phyloP scores from a whole-genome alignment of 2,329 filamentous ascomycete species.

The Colletotrichum lindemuthianum region DNA sequence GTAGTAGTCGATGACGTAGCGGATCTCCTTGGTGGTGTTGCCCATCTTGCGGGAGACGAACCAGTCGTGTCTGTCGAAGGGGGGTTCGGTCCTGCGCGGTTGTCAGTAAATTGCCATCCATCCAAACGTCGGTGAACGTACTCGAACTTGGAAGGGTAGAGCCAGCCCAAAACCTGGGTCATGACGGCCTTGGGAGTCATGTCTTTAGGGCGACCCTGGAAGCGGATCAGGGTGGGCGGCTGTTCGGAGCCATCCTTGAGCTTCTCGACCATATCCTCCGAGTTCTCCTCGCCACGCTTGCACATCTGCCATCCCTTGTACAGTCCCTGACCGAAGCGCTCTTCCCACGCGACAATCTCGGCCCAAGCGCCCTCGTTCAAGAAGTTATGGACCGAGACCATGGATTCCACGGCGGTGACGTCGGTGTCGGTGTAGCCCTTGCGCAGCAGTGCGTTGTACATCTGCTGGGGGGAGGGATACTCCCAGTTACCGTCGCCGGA shows the following conservation, averaged over 20 bases:
- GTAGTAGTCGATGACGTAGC: slow-evolving; percentile 98
- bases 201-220: slow-evolving; percentile 89
- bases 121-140: slow-evolving; percentile 51
- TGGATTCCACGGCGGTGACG: slow-evolving; percentile 90
- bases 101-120: slow-evolving; percentile 36
- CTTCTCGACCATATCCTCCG: slow-evolving; percentile 54
- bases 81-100: slow-evolving; percentile 73
- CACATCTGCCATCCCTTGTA: slow-evolving; percentile 78
- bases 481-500: slow-evolving; percentile 87
- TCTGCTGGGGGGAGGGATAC: slow-evolving; percentile 97
- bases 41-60: slow-evolving; percentile 80
- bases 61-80: slow-evolving; percentile 98
- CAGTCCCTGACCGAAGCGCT: slow-evolving; percentile 81
- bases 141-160: slow-evolving; percentile 84
- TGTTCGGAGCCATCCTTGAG: slow-evolving; percentile 63
- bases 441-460: slow-evolving; percentile 97
- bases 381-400: slow-evolving; percentile 99
- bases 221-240: slow-evolving; percentile 81
- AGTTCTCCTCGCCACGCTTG: slow-evolving; percentile 76
- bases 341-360: slow-evolving; percentile 95
- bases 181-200: slow-evolving; percentile 92
- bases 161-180: slow-evolving; percentile 79
- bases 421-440: slow-evolving; percentile 97
- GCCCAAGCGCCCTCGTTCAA: slow-evolving; percentile 97
- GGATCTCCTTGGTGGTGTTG: slow-evolving; percentile 78